Percentiles rank a stretch among this genome's conserved stretches.
phyloP scores from a whole-genome alignment of 148 eudicot genomes.

The Amaranthus cruentus region DNA sequence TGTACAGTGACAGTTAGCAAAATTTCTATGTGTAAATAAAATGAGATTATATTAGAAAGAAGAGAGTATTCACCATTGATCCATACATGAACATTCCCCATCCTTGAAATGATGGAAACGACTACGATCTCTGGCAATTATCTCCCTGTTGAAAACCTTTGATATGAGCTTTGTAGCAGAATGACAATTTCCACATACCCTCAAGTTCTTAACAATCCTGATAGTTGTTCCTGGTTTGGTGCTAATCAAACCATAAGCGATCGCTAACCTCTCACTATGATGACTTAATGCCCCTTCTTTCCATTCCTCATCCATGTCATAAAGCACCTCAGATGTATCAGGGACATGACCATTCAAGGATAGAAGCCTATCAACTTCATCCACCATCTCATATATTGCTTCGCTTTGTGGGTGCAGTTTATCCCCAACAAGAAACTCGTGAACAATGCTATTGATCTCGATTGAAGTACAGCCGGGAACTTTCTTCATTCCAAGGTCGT shows the following conservation, averaged over 20 bases:
- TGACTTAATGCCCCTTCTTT: conserved; percentile 43
- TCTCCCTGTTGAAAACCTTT: conserved; percentile 41
- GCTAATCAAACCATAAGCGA: conserved; percentile 51
- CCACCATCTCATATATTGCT: conserved; percentile 44
- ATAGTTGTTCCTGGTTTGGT: conserved; percentile 48
- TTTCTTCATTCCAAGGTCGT: conserved; percentile 43
- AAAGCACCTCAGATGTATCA: conserved; percentile 45
- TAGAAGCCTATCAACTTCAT: conserved; percentile 38
- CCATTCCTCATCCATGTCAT: conserved; percentile 42
- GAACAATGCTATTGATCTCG: conserved; percentile 44
- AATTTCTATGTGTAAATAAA: background rate
- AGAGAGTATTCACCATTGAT: conserved; percentile 34
- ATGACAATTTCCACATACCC: conserved; percentile 54
- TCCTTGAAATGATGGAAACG: conserved; percentile 55
- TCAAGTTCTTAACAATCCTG: conserved; percentile 44
- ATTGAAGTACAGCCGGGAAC: conserved; percentile 62
- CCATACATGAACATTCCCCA: conserved; percentile 49
- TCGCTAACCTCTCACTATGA: conserved; percentile 49
- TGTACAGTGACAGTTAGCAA: too few species aligned
- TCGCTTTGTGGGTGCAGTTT: conserved; percentile 41
- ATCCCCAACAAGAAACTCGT: conserved; percentile 53
- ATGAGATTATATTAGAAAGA: background rate
- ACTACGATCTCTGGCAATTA: conserved; percentile 44
- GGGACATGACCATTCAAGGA: conserved; percentile 36
- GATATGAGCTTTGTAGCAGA: conserved; percentile 44